A percentile compares a stretch with the other conserved stretches of the same genome.
Evolutionary conservation across 345 rosid genomes (phyloP).

Genomic region (Brassica nigra): DNA sequence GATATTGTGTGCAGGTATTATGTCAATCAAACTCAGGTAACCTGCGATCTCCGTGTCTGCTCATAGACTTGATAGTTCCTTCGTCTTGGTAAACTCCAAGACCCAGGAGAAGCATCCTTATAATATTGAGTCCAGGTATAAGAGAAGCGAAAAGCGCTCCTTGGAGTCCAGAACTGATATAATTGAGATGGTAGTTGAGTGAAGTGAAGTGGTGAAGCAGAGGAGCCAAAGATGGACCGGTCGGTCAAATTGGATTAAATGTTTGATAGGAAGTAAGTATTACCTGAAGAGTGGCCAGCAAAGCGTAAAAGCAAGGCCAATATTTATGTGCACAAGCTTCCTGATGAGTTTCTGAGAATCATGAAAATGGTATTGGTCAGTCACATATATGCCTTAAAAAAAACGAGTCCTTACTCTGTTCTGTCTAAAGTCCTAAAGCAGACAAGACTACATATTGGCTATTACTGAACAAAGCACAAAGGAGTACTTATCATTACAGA

Average conservation of each 20-base stretch:
- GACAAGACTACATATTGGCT: neutral
- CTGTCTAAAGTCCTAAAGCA: neutral
- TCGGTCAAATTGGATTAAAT: neutral
- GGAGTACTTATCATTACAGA: neutral
- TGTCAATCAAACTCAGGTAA: neutral
- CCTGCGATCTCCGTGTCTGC: conserved; percentile 93
- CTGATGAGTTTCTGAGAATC: conserved; percentile 31
- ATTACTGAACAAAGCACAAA: conserved; percentile 8
- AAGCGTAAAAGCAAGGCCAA: conserved; percentile 86
- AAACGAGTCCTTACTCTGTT: neutral
- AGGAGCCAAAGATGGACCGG: conserved; percentile 1
- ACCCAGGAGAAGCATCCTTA: conserved; percentile 80
- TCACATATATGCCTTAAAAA: neutral
- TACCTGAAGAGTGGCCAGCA: conserved; percentile 53
- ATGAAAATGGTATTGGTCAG: neutral
- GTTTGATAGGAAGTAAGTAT: neutral
- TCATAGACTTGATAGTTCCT: conserved; percentile 91
- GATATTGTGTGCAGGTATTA: no score
- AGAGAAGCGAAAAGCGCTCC: conserved; percentile 80
- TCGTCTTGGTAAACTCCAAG: conserved; percentile 76
- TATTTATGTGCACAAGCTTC: conserved; percentile 83
- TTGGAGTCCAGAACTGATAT: conserved; percentile 64
- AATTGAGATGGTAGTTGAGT: conserved; percentile 19
- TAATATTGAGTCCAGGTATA: conserved; percentile 65
- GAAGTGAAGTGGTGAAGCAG: neutral